These are phyloP conservation scores for Yamadazyma buinensis DNA, from an alignment of 1,139 yeast species.

Conservation along the genomic window DNA sequence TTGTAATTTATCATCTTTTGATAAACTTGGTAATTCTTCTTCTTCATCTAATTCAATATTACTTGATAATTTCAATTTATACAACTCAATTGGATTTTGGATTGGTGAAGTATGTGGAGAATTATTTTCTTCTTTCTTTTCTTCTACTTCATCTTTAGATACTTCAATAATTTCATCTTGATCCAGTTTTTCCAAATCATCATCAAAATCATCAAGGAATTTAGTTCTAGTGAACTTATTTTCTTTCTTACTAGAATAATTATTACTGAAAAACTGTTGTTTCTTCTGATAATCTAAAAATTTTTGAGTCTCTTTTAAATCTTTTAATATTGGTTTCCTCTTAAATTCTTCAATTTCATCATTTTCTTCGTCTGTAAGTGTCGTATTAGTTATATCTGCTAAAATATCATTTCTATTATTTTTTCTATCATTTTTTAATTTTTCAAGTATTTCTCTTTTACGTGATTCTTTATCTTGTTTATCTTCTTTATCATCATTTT, in stretches of 20 bases:
- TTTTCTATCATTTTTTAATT: conserved; percentile 20
- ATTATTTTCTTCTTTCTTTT: conserved; percentile 3
- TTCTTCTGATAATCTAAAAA: conserved; percentile 37
- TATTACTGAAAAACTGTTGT: conserved; percentile 23
- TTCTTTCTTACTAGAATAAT: not conserved
- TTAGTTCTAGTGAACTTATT: conserved; percentile 27
- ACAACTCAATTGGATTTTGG: conserved; percentile 33
- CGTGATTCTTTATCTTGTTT: conserved; percentile 1
- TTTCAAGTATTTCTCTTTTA: conserved; percentile 7
- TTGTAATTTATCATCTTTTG: conserved; percentile 33
- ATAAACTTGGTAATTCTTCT: conserved; percentile 25
- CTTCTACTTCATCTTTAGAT: no score
- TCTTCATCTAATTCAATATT: conserved; percentile 22
- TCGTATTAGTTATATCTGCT: conserved; percentile 27
- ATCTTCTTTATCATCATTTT: not conserved
- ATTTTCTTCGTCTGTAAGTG: conserved; percentile 42
- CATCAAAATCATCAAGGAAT: conserved; percentile 30
- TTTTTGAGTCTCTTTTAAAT: conserved; percentile 31
- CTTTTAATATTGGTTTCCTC: conserved; percentile 12
- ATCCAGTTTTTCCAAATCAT: not conserved
- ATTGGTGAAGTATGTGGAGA: conserved; percentile 37
- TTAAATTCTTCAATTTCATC: conserved; percentile 24
- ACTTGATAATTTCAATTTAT: conserved; percentile 20
- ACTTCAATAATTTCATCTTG: not conserved
- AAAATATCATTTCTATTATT: not conserved